Evolutionary conservation across 495 filamentous ascomycete genomes (phyloP).

Genomic region (Cetradonia linearis): DNA sequence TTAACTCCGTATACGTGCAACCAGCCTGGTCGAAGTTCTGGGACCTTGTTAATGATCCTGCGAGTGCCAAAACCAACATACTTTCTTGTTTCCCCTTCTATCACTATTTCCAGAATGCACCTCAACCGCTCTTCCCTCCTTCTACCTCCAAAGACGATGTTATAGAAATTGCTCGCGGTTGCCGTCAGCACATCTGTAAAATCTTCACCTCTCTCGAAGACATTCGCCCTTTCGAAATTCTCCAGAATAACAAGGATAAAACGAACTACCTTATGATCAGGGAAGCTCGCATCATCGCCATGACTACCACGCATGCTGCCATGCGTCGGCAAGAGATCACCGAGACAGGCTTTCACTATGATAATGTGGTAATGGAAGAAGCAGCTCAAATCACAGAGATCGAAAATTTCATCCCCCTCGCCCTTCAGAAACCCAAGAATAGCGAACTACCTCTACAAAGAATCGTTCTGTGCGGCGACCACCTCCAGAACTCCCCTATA

Average conservation of each 20-base stretch:
- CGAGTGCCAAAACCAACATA: slow-evolving; percentile 48
- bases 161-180: slow-evolving; percentile 71
- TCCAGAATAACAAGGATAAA: slow-evolving; percentile 77
- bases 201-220: slow-evolving; percentile 91
- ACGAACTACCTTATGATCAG: slow-evolving; percentile 92
- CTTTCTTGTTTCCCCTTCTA: slow-evolving; percentile 81
- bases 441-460: slow-evolving; percentile 70
- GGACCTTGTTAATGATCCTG: slow-evolving; percentile 42
- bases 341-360: slow-evolving; percentile 85
- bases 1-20: slow-evolving; percentile 81
- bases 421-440: slow-evolving; percentile 70
- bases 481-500: slow-evolving; percentile 92
- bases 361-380: slow-evolving; percentile 98
- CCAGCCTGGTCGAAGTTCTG: slow-evolving; percentile 84
- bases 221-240: slow-evolving; percentile 88
- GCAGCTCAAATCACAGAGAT: slow-evolving; percentile 97
- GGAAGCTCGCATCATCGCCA: slow-evolving; percentile 91
- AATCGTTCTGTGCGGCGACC: slow-evolving; percentile 88
- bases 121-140: slow-evolving; percentile 69
- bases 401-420: slow-evolving; percentile 89
- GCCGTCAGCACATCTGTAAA: slow-evolving; percentile 81
- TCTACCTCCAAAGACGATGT: slow-evolving; percentile 52
- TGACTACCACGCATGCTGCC: slow-evolving; percentile 98
- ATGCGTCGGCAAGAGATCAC: slow-evolving; percentile 92
- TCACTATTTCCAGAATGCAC: slow-evolving; percentile 76